phyloP scores from a whole-genome alignment of 352 stramenopile genomes.

The Pythium rhizo-oryzae region DNA sequence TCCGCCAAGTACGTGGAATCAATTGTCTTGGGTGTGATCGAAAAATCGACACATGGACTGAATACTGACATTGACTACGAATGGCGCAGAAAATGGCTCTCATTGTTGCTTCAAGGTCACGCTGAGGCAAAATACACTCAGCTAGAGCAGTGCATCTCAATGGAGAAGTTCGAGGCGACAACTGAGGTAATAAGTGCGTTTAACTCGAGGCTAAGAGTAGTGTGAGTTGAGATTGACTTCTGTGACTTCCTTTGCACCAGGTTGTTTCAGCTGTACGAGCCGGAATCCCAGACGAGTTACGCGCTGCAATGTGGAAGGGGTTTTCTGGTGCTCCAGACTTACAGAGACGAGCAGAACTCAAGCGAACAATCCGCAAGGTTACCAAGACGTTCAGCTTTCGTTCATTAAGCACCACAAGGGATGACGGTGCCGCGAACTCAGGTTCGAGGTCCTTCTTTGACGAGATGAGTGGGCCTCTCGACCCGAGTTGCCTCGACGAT shows the following conservation, averaged over 20 bases:
- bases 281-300: slow-evolving; percentile 77
- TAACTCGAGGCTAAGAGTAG: not conserved
- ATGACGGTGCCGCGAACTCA: not conserved
- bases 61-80: not conserved
- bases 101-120: slow-evolving; percentile 70
- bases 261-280: slow-evolving; percentile 75
- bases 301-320: slow-evolving; percentile 73
- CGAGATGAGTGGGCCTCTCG: slow-evolving; percentile 47
- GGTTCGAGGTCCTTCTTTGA: slow-evolving; percentile 39
- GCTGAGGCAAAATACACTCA: slow-evolving; percentile 85
- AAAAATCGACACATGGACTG: too few species aligned
- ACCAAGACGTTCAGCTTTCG: slow-evolving; percentile 54
- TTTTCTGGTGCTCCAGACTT: slow-evolving; percentile 68
- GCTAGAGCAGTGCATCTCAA: slow-evolving; percentile 73
- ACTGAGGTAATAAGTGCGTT: slow-evolving; percentile 54
- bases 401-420: slow-evolving; percentile 10
- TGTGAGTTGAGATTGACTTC: not conserved
- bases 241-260: slow-evolving; percentile 27
- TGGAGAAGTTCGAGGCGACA: slow-evolving; percentile 57
- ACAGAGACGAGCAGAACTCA: slow-evolving; percentile 61
- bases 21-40: too few species aligned
- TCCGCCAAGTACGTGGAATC: slow-evolving; percentile 46
- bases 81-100: slow-evolving; percentile 62
- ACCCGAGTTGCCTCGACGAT: slow-evolving; percentile 39
- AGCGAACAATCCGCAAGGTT: slow-evolving; percentile 48